A percentile compares a stretch with the other conserved stretches of the same genome.
phyloP scores from a whole-genome alignment of 176 grass and related monocot genomes.

The Luzula sylvatica region DNA sequence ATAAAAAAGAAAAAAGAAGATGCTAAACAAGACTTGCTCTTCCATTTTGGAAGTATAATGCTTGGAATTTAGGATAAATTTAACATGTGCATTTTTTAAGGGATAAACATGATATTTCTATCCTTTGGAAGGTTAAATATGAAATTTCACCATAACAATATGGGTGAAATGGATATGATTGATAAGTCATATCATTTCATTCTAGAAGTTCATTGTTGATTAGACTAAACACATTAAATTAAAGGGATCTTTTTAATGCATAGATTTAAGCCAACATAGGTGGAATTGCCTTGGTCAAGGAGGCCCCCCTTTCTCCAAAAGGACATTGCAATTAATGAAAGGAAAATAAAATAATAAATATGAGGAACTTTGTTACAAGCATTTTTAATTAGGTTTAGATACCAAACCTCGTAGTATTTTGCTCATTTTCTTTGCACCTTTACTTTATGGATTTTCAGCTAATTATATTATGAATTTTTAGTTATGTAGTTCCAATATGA shows the following conservation, averaged over 20 bases:
- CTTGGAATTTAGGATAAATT: too few species aligned
- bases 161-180: too few species aligned
- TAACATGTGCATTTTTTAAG: too few species aligned
- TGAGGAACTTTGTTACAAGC: neutral
- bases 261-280: neutral
- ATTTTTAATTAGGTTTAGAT: neutral
- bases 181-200: too few species aligned
- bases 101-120: too few species aligned
- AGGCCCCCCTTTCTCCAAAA: constrained; percentile 20
- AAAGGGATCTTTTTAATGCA: neutral
- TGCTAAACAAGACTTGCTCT: too few species aligned
- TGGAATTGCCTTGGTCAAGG: constrained; percentile 10
- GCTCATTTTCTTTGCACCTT: neutral
- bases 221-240: neutral
- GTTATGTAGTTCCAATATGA: too few species aligned
- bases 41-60: too few species aligned
- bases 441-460: too few species aligned
- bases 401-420: neutral
- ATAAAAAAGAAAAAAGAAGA: too few species aligned
- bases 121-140: too few species aligned
- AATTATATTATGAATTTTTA: neutral
- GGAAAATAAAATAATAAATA: neutral
- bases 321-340: neutral
- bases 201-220: constrained; percentile 6
- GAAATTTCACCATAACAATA: too few species aligned